Conservation (phyloP, 345 rosid species). For the Dovyalis caffra region DNA sequence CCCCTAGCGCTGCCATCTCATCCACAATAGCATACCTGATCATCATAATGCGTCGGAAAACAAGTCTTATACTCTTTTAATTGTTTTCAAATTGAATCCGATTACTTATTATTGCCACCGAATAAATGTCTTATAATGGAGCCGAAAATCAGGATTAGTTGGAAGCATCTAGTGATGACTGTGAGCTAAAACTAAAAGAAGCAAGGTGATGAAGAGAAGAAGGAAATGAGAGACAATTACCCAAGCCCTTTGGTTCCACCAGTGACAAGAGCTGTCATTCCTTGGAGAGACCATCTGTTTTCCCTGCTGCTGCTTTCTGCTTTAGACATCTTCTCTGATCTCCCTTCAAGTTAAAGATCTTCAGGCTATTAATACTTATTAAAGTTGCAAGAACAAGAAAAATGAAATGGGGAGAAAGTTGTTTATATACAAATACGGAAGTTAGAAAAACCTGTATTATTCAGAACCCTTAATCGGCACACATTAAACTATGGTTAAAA, state of each 20-base stretch:
- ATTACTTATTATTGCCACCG: too few relatives aligned
- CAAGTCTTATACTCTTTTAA: too few relatives aligned
- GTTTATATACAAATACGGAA: too few relatives aligned
- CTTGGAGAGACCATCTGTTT: background rate
- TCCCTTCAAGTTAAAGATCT: too few relatives aligned
- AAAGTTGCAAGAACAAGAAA: too few relatives aligned
- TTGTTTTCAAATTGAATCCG: too few relatives aligned
- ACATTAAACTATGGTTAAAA: too few relatives aligned
- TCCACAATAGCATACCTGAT: background rate
- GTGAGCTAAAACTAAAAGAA: background rate
- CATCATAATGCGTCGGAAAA: background rate
- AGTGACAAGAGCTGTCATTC: background rate
- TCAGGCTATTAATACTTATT: too few relatives aligned
- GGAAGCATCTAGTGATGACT: background rate
- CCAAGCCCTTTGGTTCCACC: conserved; percentile 1
- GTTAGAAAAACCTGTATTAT: too few relatives aligned
- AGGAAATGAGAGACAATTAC: background rate
- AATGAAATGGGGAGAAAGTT: too few relatives aligned
- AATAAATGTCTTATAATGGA: background rate
- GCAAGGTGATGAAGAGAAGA: background rate
- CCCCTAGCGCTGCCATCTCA: background rate
- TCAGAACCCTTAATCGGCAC: too few relatives aligned
- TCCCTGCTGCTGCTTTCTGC: background rate
- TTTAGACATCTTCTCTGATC: background rate
- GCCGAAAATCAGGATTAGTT: background rate